Evolutionary conservation across 768 basidiomycete species (phyloP), one percentile per base, ranked within the genome.

Genomic region (Lepiota brunneoincarnata): DNA sequence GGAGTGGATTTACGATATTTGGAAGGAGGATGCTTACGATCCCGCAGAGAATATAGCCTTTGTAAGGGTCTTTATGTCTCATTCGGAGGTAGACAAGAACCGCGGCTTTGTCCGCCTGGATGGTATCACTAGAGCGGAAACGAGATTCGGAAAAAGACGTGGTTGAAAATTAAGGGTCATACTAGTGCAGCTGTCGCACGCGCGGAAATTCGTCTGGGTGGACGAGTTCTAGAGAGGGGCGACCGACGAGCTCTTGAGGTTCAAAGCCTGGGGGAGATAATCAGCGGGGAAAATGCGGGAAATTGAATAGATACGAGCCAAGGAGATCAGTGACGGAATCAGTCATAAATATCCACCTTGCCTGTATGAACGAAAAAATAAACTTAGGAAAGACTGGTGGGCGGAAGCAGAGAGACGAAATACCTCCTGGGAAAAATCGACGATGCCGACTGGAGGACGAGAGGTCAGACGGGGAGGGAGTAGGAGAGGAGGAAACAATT

Each of bases 401-500:
- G 54, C n/a, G 18, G 23, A 28, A 11, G 35, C 5, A 38, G n/a
- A 31, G 9, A 42, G n/a, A 49, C 20, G 40, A 43, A 67, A 60
- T 63, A 87, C 87, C 69, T 89, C 77, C 69, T 86, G 79, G 3
- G 86, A 83, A 68, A 91, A 90, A 69, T 92, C 89, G 48, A 89
- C 83, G 61, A 91, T 91, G 17, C 83, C 87, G 56, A 91, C 89
- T 90, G 43, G 40, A 14, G 21, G 40, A 49, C 28, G 43, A 55
- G 21, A 18, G 23, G 40, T 42, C 35, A 43, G 36, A 31, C 10
- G 55, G 36, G 52, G 39, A 18, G 36, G 59, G 44, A n/a, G 49
- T 14, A 46, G 48, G 9, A 41, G 14, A 48, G 48, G 45, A 45
- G 18, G 49, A 37, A 21, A 46, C 31, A 58, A 41, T 50, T 49